phyloP scores from a whole-genome alignment of 768 basidiomycete species.

The Melanogaster broomeanus region DNA sequence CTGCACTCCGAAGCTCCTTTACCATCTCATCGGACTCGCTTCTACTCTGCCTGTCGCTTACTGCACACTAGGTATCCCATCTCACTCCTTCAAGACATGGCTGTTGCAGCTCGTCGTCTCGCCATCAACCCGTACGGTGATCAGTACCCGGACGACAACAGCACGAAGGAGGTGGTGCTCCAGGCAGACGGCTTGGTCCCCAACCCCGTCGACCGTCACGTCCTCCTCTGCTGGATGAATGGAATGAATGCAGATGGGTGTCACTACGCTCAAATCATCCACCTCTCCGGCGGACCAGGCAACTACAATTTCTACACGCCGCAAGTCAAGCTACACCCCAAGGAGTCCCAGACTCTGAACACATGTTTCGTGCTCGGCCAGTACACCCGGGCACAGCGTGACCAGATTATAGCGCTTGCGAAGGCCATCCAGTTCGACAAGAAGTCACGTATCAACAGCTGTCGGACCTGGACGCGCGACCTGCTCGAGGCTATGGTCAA shows the following conservation, averaged over 20 bases:
- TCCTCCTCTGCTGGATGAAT: conserved; percentile 4
- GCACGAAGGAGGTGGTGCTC: conserved; percentile 1
- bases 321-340: not conserved
- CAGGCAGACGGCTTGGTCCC: conserved; percentile 19
- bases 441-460: conserved; percentile 12
- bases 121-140: not conserved
- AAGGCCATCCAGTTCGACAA: conserved; percentile 10
- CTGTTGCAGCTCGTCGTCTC: too few relatives aligned
- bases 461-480: conserved; percentile 14
- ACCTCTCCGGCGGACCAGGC: conserved; percentile 3
- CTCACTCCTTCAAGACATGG: too few relatives aligned
- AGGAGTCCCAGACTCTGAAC: not conserved
- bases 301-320: conserved; percentile 5
- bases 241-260: not conserved
- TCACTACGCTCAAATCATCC: not conserved
- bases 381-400: conserved; percentile 10
- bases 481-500: conserved; percentile 17
- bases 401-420: conserved; percentile 9
- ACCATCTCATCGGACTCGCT: not conserved
- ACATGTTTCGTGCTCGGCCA: not conserved
- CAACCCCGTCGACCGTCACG: not conserved
- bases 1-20: too few relatives aligned
- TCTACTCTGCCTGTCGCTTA: too few relatives aligned
- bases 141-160: conserved; percentile 8
- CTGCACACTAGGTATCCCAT: too few relatives aligned